Conservation (phyloP, 2,329 filamentous ascomycete species). For the Akanthomyces uredinophilus region DNA sequence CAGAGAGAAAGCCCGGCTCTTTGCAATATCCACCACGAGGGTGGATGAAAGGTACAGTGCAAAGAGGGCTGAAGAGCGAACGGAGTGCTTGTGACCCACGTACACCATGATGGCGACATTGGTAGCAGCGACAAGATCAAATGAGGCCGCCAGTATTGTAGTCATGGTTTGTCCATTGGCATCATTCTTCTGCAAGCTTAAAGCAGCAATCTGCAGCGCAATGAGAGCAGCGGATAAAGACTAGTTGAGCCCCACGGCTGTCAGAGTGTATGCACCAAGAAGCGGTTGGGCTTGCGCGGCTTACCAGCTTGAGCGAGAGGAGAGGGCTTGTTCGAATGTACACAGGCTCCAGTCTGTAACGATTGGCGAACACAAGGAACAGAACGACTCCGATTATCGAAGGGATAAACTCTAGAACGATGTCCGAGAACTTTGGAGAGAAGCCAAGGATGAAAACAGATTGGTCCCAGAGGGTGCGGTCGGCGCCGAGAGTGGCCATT, state of each 20-base stretch:
- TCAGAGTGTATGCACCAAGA: not conserved
- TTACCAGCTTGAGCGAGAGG: not conserved
- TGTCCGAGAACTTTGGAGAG: not conserved
- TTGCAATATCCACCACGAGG: constrained; percentile 29
- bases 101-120: not conserved
- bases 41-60: constrained; percentile 27
- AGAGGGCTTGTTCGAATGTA: not conserved
- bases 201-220: not conserved
- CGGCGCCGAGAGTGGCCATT: not conserved
- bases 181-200: no score
- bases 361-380: not conserved
- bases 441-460: not conserved
- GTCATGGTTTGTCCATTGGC: not conserved
- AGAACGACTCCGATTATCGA: not conserved
- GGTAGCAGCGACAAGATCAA: not conserved
- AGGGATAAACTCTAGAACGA: not conserved
- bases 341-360: not conserved
- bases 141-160: not conserved
- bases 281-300: not conserved
- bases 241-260: not conserved
- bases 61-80: constrained; percentile 28
- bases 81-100: constrained; percentile 27
- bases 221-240: not conserved
- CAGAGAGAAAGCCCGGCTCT: constrained; percentile 29
- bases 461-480: not conserved